Evolutionary conservation across 202 grass and related monocot genomes (phyloP).

Genomic region (Panicum virgatum): DNA sequence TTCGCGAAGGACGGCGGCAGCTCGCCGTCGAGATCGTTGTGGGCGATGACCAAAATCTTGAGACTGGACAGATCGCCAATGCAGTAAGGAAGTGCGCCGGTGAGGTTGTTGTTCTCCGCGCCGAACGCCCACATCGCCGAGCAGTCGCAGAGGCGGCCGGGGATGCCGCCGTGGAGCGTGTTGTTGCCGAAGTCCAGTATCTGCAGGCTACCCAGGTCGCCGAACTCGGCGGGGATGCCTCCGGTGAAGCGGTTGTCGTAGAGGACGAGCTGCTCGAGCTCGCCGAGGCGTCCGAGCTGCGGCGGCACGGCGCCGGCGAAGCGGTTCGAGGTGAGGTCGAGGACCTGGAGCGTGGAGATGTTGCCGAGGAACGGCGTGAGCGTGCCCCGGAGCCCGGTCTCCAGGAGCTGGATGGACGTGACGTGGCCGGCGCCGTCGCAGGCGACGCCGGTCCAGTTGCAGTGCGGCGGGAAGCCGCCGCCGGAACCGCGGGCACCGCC

Average conservation of each 20-base stretch:
- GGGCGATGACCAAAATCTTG: not conserved
- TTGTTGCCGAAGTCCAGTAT: conserved; percentile 46
- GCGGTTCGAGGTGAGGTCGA: conserved; percentile 63
- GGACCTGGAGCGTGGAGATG: conserved; percentile 72
- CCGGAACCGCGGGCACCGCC: not conserved
- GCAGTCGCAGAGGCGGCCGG: conserved; percentile 68
- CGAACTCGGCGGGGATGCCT: conserved; percentile 60
- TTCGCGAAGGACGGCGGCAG: conserved; percentile 65
- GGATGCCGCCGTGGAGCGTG: conserved; percentile 53
- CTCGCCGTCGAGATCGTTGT: conserved; percentile 51
- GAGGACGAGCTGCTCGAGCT: conserved; percentile 45
- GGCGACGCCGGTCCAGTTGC: conserved; percentile 69
- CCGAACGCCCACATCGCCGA: conserved; percentile 46
- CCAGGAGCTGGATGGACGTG: conserved; percentile 48
- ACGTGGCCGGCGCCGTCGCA: conserved; percentile 60
- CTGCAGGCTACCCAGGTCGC: conserved; percentile 49
- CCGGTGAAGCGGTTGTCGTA: conserved; percentile 55
- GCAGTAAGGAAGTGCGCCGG: conserved; percentile 59
- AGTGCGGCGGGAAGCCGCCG: conserved; percentile 38
- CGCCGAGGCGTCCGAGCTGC: conserved; percentile 54
- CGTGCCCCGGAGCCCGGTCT: conserved; percentile 50
- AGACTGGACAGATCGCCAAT: conserved; percentile 59
- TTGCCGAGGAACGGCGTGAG: conserved; percentile 77
- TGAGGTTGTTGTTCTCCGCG: conserved; percentile 53
- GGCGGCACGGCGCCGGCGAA: conserved; percentile 60